Evolutionary conservation across 257 asterid species (phyloP).

Genomic region (Henckelia pumila): DNA sequence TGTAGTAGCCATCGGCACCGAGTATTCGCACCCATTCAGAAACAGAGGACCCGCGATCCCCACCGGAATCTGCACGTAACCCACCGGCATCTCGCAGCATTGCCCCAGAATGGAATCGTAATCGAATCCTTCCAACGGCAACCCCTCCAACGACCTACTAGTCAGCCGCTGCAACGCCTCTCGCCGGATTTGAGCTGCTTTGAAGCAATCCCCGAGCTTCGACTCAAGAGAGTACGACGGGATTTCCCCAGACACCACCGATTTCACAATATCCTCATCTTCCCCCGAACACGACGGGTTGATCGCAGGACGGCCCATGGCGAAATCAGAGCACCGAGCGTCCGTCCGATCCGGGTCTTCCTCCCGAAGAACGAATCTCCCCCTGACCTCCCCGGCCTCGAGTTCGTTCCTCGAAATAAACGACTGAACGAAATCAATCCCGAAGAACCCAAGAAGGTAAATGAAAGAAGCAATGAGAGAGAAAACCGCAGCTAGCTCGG

Average conservation of each 20-base stretch:
- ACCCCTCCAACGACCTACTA: conserved; percentile 59
- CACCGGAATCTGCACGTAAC: conserved; percentile 87
- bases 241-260: conserved; percentile 63
- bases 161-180: conserved; percentile 77
- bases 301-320: conserved; percentile 14
- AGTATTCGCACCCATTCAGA: conserved; percentile 66
- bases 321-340: conserved; percentile 29
- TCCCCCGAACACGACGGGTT: conserved; percentile 32
- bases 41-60: conserved; percentile 87
- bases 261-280: conserved; percentile 59
- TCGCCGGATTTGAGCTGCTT: conserved; percentile 69
- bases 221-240: conserved; percentile 81
- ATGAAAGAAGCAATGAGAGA: conserved; percentile 76
- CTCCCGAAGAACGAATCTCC: conserved; percentile 40
- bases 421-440: conserved; percentile 87
- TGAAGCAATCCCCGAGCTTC: conserved; percentile 64
- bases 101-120: conserved; percentile 79
- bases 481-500: conserved; percentile 69
- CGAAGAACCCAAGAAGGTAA: conserved; percentile 77
- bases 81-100: conserved; percentile 97
- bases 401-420: conserved; percentile 51
- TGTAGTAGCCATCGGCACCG: conserved; percentile 96
- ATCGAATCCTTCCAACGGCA: conserved; percentile 82
- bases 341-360: conserved; percentile 25
- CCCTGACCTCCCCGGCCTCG: conserved; percentile 50